Base-by-base conservation (phyloP, 2,329 filamentous ascomycete species). In the Venturia aucupariae region DNA sequence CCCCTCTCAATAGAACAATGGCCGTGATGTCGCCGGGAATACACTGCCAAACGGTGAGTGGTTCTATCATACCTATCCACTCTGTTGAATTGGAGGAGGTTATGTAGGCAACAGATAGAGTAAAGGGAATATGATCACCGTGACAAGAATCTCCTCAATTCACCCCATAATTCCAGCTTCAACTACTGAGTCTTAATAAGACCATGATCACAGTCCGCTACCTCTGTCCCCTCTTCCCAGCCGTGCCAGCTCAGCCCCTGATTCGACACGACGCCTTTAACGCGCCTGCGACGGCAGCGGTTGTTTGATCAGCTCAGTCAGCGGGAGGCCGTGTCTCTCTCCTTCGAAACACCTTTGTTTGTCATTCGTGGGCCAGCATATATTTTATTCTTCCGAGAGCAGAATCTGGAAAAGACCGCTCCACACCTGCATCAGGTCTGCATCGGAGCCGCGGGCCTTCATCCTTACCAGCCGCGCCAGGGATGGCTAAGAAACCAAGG, bases 301-400 rank as follows among this genome's bases (percentile, higher is more conserved):
- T 35, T 55, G 51, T 55, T 55, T 55, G 51, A 55, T 55, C 51
- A 32, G 15, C 22, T n/a, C 27, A 55, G 19, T n/a, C 27, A 55
- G 17, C 27, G 51, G 51, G 51, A 55, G 30, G 27, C 51, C 30
- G 51, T 57, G 27, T 57, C 17, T 57, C 51, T 57, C 51, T 24
- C 30, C 30, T 22, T 15, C 27, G 30, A 38, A 57, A 57, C 51
- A 35, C 51, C 10, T 35, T 22, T 57, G 51, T 35, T 57, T 57
- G 17, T 30, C 51, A 32, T 10, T n/a, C 51, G 51, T 35, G 51
- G 51, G 27, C 51, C 35, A 35, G 30, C 51, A 54, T 17, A 32
- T 30, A 51, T 57, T 57, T 32, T 57, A 57, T 57, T 57, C 51
- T 57, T 57, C 51, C 51, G 51, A 57, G 8, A 32, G 51, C 51